Base-by-base conservation (phyloP, 768 basidiomycete genomes). In the Suillus subaureus region DNA sequence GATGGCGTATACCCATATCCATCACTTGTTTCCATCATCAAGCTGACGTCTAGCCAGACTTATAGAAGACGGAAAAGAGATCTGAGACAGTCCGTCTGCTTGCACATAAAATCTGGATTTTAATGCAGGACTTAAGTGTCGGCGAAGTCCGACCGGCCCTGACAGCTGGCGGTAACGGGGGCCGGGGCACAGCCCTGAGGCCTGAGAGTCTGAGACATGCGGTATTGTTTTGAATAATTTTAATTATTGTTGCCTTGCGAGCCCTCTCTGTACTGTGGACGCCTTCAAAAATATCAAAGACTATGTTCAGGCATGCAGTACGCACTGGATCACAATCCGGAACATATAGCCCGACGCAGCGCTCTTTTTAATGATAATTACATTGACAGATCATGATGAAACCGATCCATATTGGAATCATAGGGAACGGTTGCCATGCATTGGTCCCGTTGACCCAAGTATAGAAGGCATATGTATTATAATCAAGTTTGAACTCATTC, bases 391-490 rank as follows among this genome's bases (percentile, higher is more conserved):
- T 55, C 54, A 33, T 35, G 33, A 55, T 55, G 26, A 52, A 5
- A 28, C 54, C 31, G 21, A 12, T 33, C 9, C 1, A 33, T 54
- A 21, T 55, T 31, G 54, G 54, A 33, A 55, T n/a, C 31, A 55
- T 21, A 55, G 54, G 54, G 33, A 60, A 60, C 58, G 15, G 58
- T 60, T 60, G 58, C 40, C 58, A 60, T 60, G 57, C 28, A 18
- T 28, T 54, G 52, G 52, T 31, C 52, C 52, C 31, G 52, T 23
- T 51, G 8, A 54, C 16, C 52, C 56, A 42, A 37, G 58, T 42
- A 40, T 58, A 57, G 56, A 57, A 57, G 3, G 26, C 9, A 39
- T 9, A n/a, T 58, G 39, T 18, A n/a, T 35, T 35, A 45, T 7
- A 33, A 35, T 58, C 37, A 40, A 58, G 9, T 57, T 16, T 31